Evolutionary conservation across 2,329 filamentous ascomycete genomes (phyloP).

Genomic region (Aspergillus uvarum): DNA sequence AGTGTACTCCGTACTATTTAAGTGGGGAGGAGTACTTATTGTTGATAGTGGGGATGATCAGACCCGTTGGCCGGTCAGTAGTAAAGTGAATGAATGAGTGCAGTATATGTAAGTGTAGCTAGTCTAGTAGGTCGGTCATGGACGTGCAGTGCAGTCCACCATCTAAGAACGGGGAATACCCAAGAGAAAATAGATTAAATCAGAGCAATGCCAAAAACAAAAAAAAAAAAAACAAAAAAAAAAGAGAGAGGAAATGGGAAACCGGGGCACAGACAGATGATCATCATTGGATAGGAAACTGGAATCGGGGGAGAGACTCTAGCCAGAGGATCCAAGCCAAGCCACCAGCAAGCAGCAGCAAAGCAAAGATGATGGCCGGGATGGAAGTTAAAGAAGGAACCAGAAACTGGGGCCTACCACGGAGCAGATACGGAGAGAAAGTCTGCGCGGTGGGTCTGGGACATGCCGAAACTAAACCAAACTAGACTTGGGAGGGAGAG

Average conservation of each 20-base stretch:
- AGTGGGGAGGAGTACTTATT: conserved; percentile 10
- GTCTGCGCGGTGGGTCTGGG: conserved; percentile 2
- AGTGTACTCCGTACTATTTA: not conserved
- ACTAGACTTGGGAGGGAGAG: conserved; percentile 14
- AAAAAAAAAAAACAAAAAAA: not conserved
- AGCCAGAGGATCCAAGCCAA: conserved; percentile 2
- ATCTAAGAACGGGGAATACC: not conserved
- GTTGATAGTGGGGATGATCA: conserved; percentile 20
- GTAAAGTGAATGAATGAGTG: not conserved
- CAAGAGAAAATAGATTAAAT: not conserved
- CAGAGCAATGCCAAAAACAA: not conserved
- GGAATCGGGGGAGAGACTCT: conserved; percentile 4
- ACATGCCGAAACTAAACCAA: conserved; percentile 17
- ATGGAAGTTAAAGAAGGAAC: conserved; percentile 12
- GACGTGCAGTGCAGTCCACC: too few relatives aligned
- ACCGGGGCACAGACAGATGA: not conserved
- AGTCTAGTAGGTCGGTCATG: too few relatives aligned
- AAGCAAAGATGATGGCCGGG: conserved; percentile 3
- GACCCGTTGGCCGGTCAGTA: conserved; percentile 13
- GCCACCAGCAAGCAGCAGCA: not conserved
- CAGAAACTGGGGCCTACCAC: conserved; percentile 5
- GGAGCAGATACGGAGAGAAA: not conserved
- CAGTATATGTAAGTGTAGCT: too few relatives aligned
- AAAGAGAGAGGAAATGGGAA: not conserved
- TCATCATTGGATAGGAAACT: conserved; percentile 14